These are phyloP conservation scores for Cyphellophora attinorum DNA, from an alignment of 2,329 filamentous ascomycete genomes.

Conservation along the genomic window DNA sequence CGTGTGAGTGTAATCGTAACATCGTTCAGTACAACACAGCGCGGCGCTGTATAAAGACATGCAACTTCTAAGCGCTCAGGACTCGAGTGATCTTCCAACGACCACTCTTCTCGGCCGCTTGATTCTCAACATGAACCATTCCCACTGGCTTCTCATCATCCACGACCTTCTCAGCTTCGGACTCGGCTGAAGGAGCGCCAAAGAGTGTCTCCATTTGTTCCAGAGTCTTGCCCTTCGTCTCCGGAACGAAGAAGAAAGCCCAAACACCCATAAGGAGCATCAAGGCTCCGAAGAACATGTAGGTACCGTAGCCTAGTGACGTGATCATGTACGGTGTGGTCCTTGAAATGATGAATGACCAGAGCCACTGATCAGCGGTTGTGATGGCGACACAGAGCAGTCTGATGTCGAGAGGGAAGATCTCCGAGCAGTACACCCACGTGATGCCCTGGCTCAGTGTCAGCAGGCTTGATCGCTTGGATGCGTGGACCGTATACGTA, in stretches of 20 bases:
- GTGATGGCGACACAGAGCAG: conserved; percentile 59
- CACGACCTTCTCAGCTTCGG: conserved; percentile 1
- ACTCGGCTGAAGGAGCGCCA: conserved; percentile 2
- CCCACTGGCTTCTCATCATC: not conserved
- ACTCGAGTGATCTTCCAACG: not conserved
- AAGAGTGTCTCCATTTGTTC: conserved; percentile 5
- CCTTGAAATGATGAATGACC: conserved; percentile 60
- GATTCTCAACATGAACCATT: not conserved
- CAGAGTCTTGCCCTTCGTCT: conserved; percentile 52
- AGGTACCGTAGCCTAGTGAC: conserved; percentile 47
- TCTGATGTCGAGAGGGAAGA: conserved; percentile 56
- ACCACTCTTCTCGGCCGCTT: not conserved
- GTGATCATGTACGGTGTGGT: conserved; percentile 44
- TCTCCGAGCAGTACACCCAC: conserved; percentile 65
- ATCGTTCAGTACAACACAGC: too few relatives aligned
- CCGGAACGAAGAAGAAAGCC: conserved; percentile 50
- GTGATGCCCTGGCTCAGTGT: too few relatives aligned
- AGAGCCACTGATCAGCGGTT: conserved; percentile 61
- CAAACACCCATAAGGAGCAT: conserved; percentile 1
- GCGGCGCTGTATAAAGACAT: too few relatives aligned
- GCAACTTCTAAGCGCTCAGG: not conserved
- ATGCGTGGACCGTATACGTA: too few relatives aligned
- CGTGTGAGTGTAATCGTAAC: too few relatives aligned
- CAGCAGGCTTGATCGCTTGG: too few relatives aligned
- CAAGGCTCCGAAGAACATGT: conserved; percentile 56